Percentiles rank a stretch among this genome's conserved stretches.
Evolutionary conservation across 2,329 filamentous ascomycete genomes (phyloP).

Genomic region (Cercospora canescens): DNA sequence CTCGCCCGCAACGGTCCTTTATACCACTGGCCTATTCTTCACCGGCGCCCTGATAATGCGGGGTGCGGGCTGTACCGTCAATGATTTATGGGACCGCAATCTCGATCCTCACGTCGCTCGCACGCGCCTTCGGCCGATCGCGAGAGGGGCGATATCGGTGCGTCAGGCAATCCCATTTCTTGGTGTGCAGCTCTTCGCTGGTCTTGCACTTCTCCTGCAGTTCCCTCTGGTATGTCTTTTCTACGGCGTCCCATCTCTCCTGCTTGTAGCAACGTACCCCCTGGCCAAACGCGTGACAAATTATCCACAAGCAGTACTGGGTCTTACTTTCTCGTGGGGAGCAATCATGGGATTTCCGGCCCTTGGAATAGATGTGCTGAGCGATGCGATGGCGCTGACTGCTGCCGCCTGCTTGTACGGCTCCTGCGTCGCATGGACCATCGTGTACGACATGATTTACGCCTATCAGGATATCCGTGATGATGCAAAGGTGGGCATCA

Average conservation of each 20-base stretch:
- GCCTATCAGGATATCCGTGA: conserved; percentile 90
- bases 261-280: conserved; percentile 75
- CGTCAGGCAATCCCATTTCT: conserved; percentile 73
- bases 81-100: conserved; percentile 87
- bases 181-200: conserved; percentile 70
- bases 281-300: conserved; percentile 83
- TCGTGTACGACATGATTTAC: conserved; percentile 91
- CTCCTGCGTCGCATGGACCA: conserved; percentile 82
- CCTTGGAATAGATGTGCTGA: conserved; percentile 72
- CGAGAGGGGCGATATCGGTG: conserved; percentile 73
- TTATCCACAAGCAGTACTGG: conserved; percentile 82
- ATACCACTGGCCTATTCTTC: conserved; percentile 69
- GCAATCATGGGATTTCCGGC: conserved; percentile 86
- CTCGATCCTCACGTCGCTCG: conserved; percentile 78
- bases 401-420: conserved; percentile 71
- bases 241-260: conserved; percentile 74
- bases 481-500: conserved; percentile 82
- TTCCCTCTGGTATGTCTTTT: conserved; percentile 73
- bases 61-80: conserved; percentile 83
- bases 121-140: conserved; percentile 77
- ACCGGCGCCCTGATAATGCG: conserved; percentile 81
- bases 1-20: conserved; percentile 60
- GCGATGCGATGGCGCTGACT: conserved; percentile 61
- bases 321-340: conserved; percentile 85
- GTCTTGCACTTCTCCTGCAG: conserved; percentile 72